Percentiles rank a stretch among this genome's conserved stretches.
These are phyloP conservation scores for Macrolepiota fuliginosa DNA, from an alignment of 768 basidiomycete species.

Conservation along the genomic window DNA sequence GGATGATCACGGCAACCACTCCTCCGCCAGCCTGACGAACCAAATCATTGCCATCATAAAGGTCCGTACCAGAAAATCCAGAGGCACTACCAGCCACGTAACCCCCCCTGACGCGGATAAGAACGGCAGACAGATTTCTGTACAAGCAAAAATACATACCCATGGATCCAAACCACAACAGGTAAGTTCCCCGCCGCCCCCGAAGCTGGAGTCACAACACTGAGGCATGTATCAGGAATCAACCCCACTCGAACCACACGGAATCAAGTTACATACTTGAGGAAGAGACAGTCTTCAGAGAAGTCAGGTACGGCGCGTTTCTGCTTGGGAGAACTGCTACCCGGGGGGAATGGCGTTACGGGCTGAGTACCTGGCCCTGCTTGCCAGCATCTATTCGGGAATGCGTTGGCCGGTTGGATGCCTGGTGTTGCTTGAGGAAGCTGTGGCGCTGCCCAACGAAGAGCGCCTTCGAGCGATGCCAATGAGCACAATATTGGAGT, in stretches of 20 bases:
- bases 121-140: not conserved
- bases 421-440: not conserved
- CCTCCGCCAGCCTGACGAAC: conserved; percentile 32
- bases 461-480: not conserved
- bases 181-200: conserved; percentile 27
- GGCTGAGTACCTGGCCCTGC: not conserved
- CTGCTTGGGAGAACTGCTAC: not conserved
- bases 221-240: conserved; percentile 8
- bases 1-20: conserved; percentile 36
- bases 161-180: conserved; percentile 43
- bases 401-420: conserved; percentile 1
- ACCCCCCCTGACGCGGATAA: conserved; percentile 22
- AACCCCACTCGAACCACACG: not conserved
- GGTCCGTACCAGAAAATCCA: not conserved
- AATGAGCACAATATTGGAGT: not conserved
- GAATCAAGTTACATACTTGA: conserved; percentile 26
- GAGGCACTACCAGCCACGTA: conserved; percentile 28
- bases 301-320: not conserved
- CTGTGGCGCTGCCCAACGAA: conserved; percentile 12
- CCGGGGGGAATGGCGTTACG: not conserved
- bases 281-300: conserved; percentile 39
- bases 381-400: conserved; percentile 1
- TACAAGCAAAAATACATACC: conserved; percentile 18
- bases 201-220: conserved; percentile 34
- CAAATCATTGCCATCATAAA: conserved; percentile 32